These are phyloP conservation scores for Saccharomyces pastorianus DNA, from an alignment of 1,139 yeast genomes.

Conservation along the genomic window DNA sequence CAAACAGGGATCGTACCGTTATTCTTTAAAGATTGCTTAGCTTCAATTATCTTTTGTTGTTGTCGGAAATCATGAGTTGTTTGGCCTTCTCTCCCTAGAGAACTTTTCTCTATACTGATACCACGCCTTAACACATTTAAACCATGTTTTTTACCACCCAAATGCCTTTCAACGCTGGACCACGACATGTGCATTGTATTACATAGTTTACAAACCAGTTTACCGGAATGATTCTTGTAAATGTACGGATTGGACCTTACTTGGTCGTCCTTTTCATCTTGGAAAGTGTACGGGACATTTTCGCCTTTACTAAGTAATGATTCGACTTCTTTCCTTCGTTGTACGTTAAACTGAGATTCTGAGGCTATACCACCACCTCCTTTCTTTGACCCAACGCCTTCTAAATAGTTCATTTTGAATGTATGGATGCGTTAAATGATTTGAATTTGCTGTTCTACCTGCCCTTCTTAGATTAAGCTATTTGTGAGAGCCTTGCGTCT, in stretches of 20 bases:
- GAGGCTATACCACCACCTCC: constrained; percentile 59
- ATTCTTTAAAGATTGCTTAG: constrained; percentile 21
- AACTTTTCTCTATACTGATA: constrained; percentile 3
- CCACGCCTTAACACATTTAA: constrained; percentile 45
- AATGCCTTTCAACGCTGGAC: constrained; percentile 52
- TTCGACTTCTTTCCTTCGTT: constrained; percentile 47
- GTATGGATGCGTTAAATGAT: not conserved
- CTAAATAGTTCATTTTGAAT: constrained; percentile 37
- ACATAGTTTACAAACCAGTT: constrained; percentile 58
- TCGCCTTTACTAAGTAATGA: constrained; percentile 39
- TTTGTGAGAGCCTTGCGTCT: not conserved
- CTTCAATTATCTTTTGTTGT: constrained; percentile 16
- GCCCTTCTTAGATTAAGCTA: not conserved
- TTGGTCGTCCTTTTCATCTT: constrained; percentile 33
- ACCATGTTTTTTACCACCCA: constrained; percentile 57
- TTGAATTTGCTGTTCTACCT: not conserved
- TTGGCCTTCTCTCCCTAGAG: constrained; percentile 35
- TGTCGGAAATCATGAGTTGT: constrained; percentile 9
- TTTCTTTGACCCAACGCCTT: constrained; percentile 42
- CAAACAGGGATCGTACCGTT: constrained; percentile 24
- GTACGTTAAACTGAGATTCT: constrained; percentile 48
- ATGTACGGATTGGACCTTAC: constrained; percentile 51
- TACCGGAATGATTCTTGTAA: constrained; percentile 52
- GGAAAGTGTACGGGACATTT: constrained; percentile 42
- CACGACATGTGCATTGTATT: constrained; percentile 54